These are phyloP conservation scores for Larix kaempferi DNA, from an alignment of 75 land plant species.

Conservation along the genomic window DNA sequence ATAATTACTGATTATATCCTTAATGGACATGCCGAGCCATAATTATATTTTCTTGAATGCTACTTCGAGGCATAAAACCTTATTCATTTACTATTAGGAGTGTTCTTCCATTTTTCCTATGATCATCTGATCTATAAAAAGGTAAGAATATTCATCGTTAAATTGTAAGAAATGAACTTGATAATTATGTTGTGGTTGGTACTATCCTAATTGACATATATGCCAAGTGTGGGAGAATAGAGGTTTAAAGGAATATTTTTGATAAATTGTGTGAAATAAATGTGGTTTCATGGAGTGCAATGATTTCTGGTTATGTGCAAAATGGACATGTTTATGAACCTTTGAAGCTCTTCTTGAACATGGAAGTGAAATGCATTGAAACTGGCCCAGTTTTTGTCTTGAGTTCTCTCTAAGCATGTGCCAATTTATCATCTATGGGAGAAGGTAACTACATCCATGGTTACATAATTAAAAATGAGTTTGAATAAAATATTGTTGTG, in stretches of 20 bases:
- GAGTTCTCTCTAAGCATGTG: slow-evolving; percentile 21
- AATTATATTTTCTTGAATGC: slow-evolving; percentile 23
- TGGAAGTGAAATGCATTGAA: too few relatives aligned
- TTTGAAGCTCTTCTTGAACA: slow-evolving; percentile 12
- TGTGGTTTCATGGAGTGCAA: not conserved
- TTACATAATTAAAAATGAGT: slow-evolving; percentile 32
- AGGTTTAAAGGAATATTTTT: slow-evolving; percentile 20
- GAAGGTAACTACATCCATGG: slow-evolving; percentile 33
- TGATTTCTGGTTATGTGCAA: slow-evolving; percentile 26
- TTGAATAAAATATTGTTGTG: slow-evolving; percentile 35
- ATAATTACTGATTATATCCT: slow-evolving; percentile 47
- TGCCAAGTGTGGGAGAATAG: slow-evolving; percentile 21
- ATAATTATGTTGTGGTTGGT: slow-evolving; percentile 7
- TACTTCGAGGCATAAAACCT: slow-evolving; percentile 18
- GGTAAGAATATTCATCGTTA: slow-evolving; percentile 35
- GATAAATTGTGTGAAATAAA: not conserved
- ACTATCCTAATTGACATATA: slow-evolving; percentile 37
- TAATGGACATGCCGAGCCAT: slow-evolving; percentile 22
- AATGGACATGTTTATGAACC: slow-evolving; percentile 1
- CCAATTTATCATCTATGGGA: not conserved
- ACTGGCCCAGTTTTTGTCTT: slow-evolving; percentile 11
- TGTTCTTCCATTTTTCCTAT: slow-evolving; percentile 30
- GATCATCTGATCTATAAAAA: not conserved
- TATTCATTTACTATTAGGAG: slow-evolving; percentile 45
- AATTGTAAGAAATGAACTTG: not conserved